Evolutionary conservation across 352 stramenopile genomes (phyloP).

Genomic region (Aphanomyces stellatus): DNA sequence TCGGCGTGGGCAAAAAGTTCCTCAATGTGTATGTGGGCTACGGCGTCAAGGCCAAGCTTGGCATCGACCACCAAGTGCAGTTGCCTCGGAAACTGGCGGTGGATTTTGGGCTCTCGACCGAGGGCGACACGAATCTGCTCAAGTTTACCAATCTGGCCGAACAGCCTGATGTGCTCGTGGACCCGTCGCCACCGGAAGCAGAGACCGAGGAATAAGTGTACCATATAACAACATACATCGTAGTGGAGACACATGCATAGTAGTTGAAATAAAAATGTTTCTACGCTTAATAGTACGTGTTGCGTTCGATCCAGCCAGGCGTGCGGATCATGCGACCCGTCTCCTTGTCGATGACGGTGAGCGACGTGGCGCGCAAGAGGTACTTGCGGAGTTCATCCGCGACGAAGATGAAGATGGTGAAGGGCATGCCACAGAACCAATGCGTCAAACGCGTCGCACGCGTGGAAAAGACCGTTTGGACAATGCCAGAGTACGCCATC

Average conservation of each 20-base stretch:
- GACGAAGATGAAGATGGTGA: slow-evolving; percentile 79
- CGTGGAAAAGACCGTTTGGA: slow-evolving; percentile 78
- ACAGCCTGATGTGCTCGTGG: slow-evolving; percentile 68
- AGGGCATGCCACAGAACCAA: slow-evolving; percentile 88
- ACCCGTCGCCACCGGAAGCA: slow-evolving; percentile 55
- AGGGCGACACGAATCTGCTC: slow-evolving; percentile 33
- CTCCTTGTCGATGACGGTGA: slow-evolving; percentile 60
- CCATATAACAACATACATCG: neutral
- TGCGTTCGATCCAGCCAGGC: slow-evolving; percentile 79
- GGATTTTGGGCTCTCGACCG: slow-evolving; percentile 37
- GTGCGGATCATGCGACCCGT: slow-evolving; percentile 75
- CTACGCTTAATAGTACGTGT: slow-evolving; percentile 84
- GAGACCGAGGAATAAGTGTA: slow-evolving; percentile 8
- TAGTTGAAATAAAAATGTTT: neutral
- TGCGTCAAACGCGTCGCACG: slow-evolving; percentile 81
- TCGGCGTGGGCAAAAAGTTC: slow-evolving; percentile 80
- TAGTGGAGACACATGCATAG: neutral
- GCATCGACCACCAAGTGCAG: slow-evolving; percentile 46
- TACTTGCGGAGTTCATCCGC: slow-evolving; percentile 90
- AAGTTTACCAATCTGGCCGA: slow-evolving; percentile 51
- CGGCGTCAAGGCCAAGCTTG: slow-evolving; percentile 57
- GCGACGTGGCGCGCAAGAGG: slow-evolving; percentile 77
- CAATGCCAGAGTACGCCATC: slow-evolving; percentile 77
- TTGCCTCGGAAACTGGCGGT: slow-evolving; percentile 40
- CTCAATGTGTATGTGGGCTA: slow-evolving; percentile 87